A percentile compares a stretch with the other conserved stretches of the same genome.
Conservation (phyloP, 129 eudicot genomes). For the Saussurea involucrata region DNA sequence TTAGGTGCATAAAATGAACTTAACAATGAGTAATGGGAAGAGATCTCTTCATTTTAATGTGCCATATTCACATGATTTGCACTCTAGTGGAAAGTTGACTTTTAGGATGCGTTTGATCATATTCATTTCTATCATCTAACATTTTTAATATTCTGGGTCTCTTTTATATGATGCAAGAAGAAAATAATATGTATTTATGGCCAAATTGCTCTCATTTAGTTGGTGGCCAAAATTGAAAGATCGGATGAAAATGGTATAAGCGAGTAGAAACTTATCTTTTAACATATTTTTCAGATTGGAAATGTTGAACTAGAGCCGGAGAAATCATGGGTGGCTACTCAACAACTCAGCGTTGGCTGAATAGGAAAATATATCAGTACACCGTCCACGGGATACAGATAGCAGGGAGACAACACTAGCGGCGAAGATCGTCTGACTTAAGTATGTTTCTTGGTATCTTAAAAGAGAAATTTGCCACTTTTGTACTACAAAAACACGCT, state of each 20-base stretch:
- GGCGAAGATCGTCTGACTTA: not conserved
- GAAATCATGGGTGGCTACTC: conserved; percentile 90
- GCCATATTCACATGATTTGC: not conserved
- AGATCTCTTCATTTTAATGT: too few relatives aligned
- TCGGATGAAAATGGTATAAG: not conserved
- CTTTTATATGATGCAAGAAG: not conserved
- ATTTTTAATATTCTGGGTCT: not conserved
- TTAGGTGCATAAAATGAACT: too few relatives aligned
- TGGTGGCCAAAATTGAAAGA: not conserved
- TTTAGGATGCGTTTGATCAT: not conserved
- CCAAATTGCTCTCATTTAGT: not conserved
- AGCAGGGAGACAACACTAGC: not conserved
- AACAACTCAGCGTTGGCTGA: conserved; percentile 62
- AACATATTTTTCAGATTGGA: conserved; percentile 53
- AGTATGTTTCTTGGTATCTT: conserved; percentile 14
- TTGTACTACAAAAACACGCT: conserved; percentile 7
- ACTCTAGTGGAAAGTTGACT: too few relatives aligned
- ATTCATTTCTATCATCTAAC: not conserved
- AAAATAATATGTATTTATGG: not conserved
- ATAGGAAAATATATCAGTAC: conserved; percentile 1
- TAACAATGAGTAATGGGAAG: too few relatives aligned
- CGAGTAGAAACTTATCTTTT: not conserved
- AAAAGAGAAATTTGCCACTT: conserved; percentile 10
- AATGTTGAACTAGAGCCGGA: conserved; percentile 70
- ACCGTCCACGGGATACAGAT: not conserved